Evolutionary conservation across 2,329 filamentous ascomycete genomes (phyloP).

Genomic region (Claviceps africana): DNA sequence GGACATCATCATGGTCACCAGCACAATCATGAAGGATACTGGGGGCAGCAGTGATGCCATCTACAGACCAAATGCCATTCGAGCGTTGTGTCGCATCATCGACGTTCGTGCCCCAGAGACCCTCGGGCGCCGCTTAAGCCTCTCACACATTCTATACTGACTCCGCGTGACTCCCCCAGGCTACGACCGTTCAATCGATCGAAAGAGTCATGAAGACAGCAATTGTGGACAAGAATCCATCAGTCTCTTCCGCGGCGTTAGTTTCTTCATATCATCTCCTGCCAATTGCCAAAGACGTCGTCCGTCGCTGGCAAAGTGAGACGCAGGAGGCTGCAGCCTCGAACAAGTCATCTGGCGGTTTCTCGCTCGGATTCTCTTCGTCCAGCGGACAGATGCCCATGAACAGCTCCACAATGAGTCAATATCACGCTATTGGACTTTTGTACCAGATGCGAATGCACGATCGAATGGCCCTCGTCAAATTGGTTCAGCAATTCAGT

Average conservation of each 20-base stretch:
- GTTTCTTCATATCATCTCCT: slow-evolving; percentile 97
- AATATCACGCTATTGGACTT: slow-evolving; percentile 95
- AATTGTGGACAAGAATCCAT: slow-evolving; percentile 97
- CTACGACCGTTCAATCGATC: slow-evolving; percentile 90
- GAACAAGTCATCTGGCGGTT: slow-evolving; percentile 75
- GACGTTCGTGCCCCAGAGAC: slow-evolving; percentile 46
- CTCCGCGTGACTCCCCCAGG: slow-evolving; percentile 31
- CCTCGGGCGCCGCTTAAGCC: background rate
- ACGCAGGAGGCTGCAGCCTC: slow-evolving; percentile 91
- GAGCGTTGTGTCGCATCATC: slow-evolving; percentile 90
- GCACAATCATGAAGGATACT: slow-evolving; percentile 99
- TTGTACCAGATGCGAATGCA: slow-evolving; percentile 96
- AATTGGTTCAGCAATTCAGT: slow-evolving; percentile 99
- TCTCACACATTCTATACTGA: background rate
- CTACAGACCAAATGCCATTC: slow-evolving; percentile 89
- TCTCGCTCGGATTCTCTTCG: slow-evolving; percentile 82
- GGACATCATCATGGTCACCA: slow-evolving; percentile 99
- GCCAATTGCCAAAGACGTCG: slow-evolving; percentile 87
- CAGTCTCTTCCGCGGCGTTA: slow-evolving; percentile 87
- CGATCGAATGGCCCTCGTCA: slow-evolving; percentile 94
- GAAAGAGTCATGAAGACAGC: slow-evolving; percentile 98
- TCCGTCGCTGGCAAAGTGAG: slow-evolving; percentile 95
- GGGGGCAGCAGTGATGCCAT: slow-evolving; percentile 87
- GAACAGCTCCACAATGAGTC: slow-evolving; percentile 92
- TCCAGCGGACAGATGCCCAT: slow-evolving; percentile 61